phyloP scores from a whole-genome alignment of 805 yeast species.

The Tetrapisispora nanseiensis region DNA sequence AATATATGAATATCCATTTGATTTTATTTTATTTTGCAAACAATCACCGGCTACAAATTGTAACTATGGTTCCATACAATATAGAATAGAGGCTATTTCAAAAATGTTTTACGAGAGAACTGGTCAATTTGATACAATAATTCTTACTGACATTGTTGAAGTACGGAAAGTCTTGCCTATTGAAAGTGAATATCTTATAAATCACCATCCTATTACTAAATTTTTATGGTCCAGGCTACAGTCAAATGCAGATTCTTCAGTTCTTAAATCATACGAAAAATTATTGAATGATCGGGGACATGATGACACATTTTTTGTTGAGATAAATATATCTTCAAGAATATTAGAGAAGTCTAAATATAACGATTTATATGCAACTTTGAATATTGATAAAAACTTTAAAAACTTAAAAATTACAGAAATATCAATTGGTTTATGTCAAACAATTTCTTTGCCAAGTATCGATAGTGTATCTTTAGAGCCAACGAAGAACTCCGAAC shows the following conservation, averaged over 20 bases:
- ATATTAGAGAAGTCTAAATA: constrained; percentile 10
- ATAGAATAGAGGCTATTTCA: constrained; percentile 6
- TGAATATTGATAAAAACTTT: not conserved
- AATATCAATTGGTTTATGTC: constrained; percentile 7
- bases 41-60: constrained; percentile 3
- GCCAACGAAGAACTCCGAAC: not conserved
- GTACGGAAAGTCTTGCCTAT: constrained; percentile 10
- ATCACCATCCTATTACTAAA: not conserved
- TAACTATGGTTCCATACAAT: constrained; percentile 3
- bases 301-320: constrained; percentile 5
- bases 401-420: constrained; percentile 4
- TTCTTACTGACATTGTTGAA: constrained; percentile 10
- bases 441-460: constrained; percentile 13
- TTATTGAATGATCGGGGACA: not conserved
- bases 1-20: constrained; percentile 3
- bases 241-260: not conserved
- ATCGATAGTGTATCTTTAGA: constrained; percentile 2
- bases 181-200: constrained; percentile 2
- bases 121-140: constrained; percentile 7
- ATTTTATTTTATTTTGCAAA: not conserved
- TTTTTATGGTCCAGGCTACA: not conserved
- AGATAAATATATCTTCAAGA: constrained; percentile 8
- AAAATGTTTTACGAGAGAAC: constrained; percentile 3
- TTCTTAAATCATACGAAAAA: not conserved
- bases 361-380: constrained; percentile 3